These are phyloP conservation scores for Camellia sinensis DNA, from an alignment of 148 eudicot species.

Conservation along the genomic window DNA sequence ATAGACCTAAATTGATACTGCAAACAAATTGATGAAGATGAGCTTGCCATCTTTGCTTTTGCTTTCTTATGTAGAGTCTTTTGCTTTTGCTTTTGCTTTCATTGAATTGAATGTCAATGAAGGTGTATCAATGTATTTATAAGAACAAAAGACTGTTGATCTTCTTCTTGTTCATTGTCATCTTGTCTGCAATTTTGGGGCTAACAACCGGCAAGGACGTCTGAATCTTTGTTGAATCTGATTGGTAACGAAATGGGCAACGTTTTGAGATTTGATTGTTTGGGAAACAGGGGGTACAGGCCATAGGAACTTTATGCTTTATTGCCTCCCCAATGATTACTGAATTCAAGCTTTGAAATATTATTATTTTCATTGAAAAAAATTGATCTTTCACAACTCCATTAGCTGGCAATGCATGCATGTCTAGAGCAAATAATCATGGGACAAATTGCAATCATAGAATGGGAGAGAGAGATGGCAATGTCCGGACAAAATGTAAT, in stretches of 20 bases:
- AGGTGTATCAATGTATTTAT: background rate
- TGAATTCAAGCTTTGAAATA: background rate
- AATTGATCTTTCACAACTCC: background rate
- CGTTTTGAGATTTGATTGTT: background rate
- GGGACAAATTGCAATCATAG: too few species aligned
- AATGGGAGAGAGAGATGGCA: background rate
- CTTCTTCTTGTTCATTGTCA: background rate
- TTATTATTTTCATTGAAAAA: background rate
- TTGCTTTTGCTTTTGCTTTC: background rate
- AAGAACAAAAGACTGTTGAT: background rate
- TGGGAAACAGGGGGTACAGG: slow-evolving; percentile 10
- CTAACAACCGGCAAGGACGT: slow-evolving; percentile 17
- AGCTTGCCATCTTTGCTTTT: slow-evolving; percentile 8
- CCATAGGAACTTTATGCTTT: background rate
- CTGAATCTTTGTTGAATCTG: background rate
- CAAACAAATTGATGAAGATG: slow-evolving; percentile 8
- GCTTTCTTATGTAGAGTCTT: background rate
- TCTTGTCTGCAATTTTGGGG: slow-evolving; percentile 1
- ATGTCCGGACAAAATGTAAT: background rate
- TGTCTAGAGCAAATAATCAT: background rate
- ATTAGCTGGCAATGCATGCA: slow-evolving; percentile 19
- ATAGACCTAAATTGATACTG: slow-evolving; percentile 40
- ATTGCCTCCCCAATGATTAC: slow-evolving; percentile 11
- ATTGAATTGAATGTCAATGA: background rate
- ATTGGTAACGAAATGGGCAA: slow-evolving; percentile 14